These are phyloP conservation scores for Calocybe gangraenosa DNA, from an alignment of 768 basidiomycete genomes.

Conservation along the genomic window DNA sequence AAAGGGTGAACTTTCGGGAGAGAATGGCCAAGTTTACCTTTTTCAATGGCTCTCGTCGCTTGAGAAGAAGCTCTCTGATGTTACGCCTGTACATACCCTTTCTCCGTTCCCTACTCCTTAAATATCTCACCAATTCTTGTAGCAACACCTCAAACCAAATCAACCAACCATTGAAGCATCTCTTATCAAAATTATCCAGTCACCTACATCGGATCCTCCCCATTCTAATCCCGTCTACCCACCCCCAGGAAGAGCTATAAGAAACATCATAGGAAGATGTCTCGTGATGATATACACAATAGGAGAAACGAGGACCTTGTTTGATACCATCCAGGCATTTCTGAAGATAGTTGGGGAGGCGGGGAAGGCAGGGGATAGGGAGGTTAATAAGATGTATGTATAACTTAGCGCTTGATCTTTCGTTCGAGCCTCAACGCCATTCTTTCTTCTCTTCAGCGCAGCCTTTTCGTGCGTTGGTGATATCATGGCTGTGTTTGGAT, in stretches of 20 bases:
- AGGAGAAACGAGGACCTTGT: slow-evolving; percentile 81
- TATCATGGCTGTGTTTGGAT: slow-evolving; percentile 79
- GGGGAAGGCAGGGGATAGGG: slow-evolving; percentile 57
- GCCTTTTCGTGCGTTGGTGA: slow-evolving; percentile 87
- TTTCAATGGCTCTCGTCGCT: slow-evolving; percentile 78
- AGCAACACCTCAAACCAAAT: slow-evolving; percentile 65
- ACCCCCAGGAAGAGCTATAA: slow-evolving; percentile 81
- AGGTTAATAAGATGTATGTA: slow-evolving; percentile 63
- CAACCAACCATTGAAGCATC: slow-evolving; percentile 61
- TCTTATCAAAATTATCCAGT: slow-evolving; percentile 65
- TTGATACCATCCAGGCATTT: slow-evolving; percentile 80
- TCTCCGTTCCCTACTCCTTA: neutral
- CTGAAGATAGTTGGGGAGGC: slow-evolving; percentile 71
- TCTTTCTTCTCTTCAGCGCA: slow-evolving; percentile 43
- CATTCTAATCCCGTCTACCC: slow-evolving; percentile 39
- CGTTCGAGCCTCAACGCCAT: neutral
- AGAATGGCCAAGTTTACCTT: slow-evolving; percentile 78
- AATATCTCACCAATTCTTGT: slow-evolving; percentile 9
- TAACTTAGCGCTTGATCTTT: slow-evolving; percentile 25
- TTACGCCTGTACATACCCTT: slow-evolving; percentile 38
- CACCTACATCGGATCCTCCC: slow-evolving; percentile 35
- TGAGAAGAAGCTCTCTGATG: slow-evolving; percentile 51
- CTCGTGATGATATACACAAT: slow-evolving; percentile 68
- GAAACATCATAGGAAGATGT: slow-evolving; percentile 77
- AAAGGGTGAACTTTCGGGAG: slow-evolving; percentile 65